Base-by-base conservation (phyloP, 345 rosid species). In the Syzygium aqueum region DNA sequence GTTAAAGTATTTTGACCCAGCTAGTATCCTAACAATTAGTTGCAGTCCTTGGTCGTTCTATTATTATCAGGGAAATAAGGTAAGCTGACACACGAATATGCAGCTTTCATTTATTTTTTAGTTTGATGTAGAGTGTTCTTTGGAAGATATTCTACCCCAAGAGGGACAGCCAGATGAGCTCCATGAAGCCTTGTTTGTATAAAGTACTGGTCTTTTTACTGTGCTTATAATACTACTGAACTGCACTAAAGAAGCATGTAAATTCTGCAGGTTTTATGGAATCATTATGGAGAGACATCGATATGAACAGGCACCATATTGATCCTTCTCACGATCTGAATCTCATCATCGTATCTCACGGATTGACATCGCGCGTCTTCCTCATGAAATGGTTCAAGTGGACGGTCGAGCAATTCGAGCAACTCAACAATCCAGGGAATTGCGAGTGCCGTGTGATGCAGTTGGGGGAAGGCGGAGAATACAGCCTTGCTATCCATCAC, bases 321-420 rank as follows among this genome's bases (percentile, higher is more conserved):
- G 92, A 92, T 84, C 92, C 96, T 53, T 85, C 94, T 17, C 87
- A 92, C 9, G 99, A 98, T 86, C 91, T 98, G 37, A 96, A 96
- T 91, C 96, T 96, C 85, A 93, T 96, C 86, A 96, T 98, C 5
- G 91, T 96, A 85, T 90, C 98, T 8, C 99, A 96, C 43, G 99
- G 99, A 19, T 90, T 96, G 87, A 92, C 99, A 5, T 89, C 93
- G 0, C 95, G 98, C 1, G 98, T 98, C 27, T 96, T 98, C 94
- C 95, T 98, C 80, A 96, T 96, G 99, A 98, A 96, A 90, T 98
- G 99, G 99, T 96, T 96, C 91, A 96, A 96, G 91, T 96, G 99
- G 99, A 94, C 95, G 0, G 98, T 98, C 3, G 96, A 96, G 84
- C 99, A 96, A 85, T 96, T 96, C 11, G 99, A 98, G 90, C 90